Conservation (phyloP, 2,329 filamentous ascomycete species). For the Phaeosphaeria sp. region DNA sequence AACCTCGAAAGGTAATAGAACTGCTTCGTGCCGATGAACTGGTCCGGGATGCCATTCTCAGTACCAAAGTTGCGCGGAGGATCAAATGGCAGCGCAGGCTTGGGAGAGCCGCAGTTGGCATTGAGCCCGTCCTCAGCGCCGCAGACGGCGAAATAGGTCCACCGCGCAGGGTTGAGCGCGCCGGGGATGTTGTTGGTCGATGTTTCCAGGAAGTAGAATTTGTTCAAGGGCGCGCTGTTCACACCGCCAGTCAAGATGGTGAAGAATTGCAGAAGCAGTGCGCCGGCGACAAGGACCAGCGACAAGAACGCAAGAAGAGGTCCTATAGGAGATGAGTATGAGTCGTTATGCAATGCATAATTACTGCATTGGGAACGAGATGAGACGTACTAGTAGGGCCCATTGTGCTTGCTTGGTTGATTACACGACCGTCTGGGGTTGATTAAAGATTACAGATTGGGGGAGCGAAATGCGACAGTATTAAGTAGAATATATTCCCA, state of each 20-base stretch:
- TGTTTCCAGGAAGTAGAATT: constrained; percentile 86
- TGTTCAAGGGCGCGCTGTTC: constrained; percentile 65
- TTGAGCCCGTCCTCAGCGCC: constrained; percentile 62
- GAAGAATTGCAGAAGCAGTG: constrained; percentile 69
- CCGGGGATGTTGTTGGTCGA: constrained; percentile 72
- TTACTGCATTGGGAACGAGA: constrained; percentile 9
- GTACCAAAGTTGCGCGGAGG: constrained; percentile 68
- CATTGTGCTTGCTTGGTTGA: constrained; percentile 11
- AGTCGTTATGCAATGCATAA: constrained; percentile 4
- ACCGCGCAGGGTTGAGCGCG: constrained; percentile 69
- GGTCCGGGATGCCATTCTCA: constrained; percentile 57
- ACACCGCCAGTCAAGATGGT: constrained; percentile 67
- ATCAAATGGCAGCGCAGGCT: constrained; percentile 71
- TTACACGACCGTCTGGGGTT: background rate
- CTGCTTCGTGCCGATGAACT: constrained; percentile 63
- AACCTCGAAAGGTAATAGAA: constrained; percentile 91
- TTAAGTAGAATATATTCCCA: constrained; percentile 3
- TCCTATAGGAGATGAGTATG: constrained; percentile 49
- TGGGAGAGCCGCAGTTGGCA: constrained; percentile 66
- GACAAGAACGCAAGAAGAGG: constrained; percentile 62
- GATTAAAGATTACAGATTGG: constrained; percentile 12
- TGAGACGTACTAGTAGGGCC: constrained; percentile 20
- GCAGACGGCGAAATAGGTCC: constrained; percentile 92
- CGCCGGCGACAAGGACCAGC: constrained; percentile 67
- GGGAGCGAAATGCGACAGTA: background rate